These are phyloP conservation scores for Solanum chmielewskii DNA, from an alignment of 257 asterid species.

Conservation along the genomic window DNA sequence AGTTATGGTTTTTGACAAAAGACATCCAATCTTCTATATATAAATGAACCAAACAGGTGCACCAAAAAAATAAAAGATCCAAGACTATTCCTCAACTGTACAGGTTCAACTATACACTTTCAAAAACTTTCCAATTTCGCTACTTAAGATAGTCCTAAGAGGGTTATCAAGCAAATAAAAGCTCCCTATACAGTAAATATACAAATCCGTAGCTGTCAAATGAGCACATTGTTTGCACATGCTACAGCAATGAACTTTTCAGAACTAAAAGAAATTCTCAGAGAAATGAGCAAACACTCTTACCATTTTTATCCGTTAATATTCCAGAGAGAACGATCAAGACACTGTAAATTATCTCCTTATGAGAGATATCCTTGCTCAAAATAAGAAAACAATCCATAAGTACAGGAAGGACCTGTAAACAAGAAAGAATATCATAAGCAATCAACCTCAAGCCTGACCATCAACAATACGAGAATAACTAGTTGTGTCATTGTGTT, in stretches of 20 bases:
- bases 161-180: not conserved
- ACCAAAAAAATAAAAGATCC: not conserved
- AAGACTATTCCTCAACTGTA: not conserved
- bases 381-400: slow-evolving; percentile 54
- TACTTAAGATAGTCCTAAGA: not conserved
- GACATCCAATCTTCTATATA: not conserved
- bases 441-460: not conserved
- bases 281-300: slow-evolving; percentile 6
- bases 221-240: not conserved
- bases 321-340: slow-evolving; percentile 71
- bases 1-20: not conserved
- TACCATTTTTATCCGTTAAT: slow-evolving; percentile 68
- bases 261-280: not conserved
- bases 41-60: not conserved
- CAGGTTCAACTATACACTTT: not conserved
- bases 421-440: slow-evolving; percentile 3
- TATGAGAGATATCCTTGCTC: slow-evolving; percentile 39
- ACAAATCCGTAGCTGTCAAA: not conserved
- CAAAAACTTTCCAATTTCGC: not conserved
- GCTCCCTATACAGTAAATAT: not conserved
- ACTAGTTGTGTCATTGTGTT: not conserved
- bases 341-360: slow-evolving; percentile 52
- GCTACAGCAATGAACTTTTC: not conserved
- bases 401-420: slow-evolving; percentile 73
- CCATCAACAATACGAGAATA: not conserved